Percentiles rank a stretch among this genome's conserved stretches.
phyloP scores from a whole-genome alignment of 805 yeast species.

The Candida odintsovae region DNA sequence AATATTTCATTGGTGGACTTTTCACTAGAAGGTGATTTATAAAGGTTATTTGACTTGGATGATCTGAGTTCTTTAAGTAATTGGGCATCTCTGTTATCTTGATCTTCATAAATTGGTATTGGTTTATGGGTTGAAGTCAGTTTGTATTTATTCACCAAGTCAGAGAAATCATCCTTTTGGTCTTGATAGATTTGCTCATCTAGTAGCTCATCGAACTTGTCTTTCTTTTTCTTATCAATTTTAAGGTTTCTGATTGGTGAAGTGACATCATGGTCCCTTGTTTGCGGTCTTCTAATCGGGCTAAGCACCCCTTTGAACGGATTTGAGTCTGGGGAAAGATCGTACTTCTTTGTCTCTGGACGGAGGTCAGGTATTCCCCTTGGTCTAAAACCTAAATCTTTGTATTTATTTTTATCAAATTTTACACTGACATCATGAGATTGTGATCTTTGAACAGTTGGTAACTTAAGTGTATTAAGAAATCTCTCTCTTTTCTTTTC shows the following conservation, averaged over 20 bases:
- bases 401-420: not conserved
- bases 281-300: not conserved
- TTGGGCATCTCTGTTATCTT: not conserved
- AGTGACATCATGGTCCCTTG: not conserved
- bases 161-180: not conserved
- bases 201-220: not conserved
- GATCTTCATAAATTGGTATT: not conserved
- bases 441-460: not conserved
- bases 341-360: not conserved
- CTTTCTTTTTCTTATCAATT: not conserved
- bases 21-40: not conserved
- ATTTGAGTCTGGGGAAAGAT: not conserved
- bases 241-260: not conserved
- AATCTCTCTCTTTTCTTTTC: constrained; percentile 16
- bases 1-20: not conserved
- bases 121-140: not conserved
- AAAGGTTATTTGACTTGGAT: not conserved
- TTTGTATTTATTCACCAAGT: not conserved
- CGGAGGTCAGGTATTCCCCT: constrained; percentile 8
- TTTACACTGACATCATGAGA: not conserved
- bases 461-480: constrained; percentile 2
- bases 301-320: not conserved
- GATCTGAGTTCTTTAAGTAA: not conserved
- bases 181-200: not conserved
- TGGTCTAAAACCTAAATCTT: constrained; percentile 3